These are phyloP conservation scores for Citrullus colocynthis DNA, from an alignment of 306 rosid genomes.

Conservation along the genomic window DNA sequence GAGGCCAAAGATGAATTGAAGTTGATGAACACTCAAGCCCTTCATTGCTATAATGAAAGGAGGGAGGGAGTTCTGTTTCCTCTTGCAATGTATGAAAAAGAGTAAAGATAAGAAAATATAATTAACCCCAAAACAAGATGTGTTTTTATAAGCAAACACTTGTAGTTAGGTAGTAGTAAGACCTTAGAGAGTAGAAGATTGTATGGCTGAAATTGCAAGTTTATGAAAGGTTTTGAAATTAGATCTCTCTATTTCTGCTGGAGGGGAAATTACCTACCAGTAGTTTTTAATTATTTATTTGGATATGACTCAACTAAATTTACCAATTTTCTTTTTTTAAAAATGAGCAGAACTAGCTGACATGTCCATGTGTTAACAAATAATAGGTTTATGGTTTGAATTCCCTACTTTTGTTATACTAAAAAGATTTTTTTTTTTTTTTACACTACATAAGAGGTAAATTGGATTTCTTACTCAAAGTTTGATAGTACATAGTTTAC, in stretches of 20 bases:
- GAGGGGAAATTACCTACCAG: background rate
- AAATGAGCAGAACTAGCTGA: background rate
- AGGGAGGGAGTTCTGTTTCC: background rate
- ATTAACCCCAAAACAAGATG: background rate
- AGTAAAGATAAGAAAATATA: background rate
- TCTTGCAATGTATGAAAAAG: background rate
- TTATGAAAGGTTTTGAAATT: background rate
- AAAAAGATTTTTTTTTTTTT: too few species aligned
- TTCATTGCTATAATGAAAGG: background rate
- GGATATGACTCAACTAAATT: background rate
- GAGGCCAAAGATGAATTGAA: slow-evolving; percentile 46
- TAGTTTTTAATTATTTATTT: background rate
- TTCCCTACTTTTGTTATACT: too few species aligned
- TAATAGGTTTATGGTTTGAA: too few species aligned
- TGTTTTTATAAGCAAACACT: background rate
- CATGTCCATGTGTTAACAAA: too few species aligned
- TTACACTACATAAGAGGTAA: too few species aligned
- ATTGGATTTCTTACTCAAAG: too few species aligned
- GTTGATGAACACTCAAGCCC: slow-evolving; percentile 17
- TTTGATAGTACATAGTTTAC: too few species aligned
- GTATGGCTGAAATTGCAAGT: background rate
- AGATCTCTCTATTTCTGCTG: background rate
- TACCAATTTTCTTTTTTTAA: background rate
- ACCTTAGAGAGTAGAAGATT: background rate
- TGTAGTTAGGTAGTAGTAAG: background rate